Conservation (phyloP, 2,329 filamentous ascomycete species). For the Trichophyton benhamiae region DNA sequence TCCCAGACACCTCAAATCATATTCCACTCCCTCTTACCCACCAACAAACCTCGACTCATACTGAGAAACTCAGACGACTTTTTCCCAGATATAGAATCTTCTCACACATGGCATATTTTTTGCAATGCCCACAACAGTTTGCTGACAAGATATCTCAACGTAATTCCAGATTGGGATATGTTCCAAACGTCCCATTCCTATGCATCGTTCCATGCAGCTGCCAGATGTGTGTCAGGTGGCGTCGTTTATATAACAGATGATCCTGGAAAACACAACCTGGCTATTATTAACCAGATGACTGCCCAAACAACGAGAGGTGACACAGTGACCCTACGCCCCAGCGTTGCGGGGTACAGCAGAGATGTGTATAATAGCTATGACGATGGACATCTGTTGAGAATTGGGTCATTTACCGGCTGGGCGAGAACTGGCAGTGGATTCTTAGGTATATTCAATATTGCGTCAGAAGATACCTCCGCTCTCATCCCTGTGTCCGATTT, state of each 20-base stretch:
- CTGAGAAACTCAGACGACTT: slow-evolving; percentile 82
- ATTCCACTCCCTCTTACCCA: slow-evolving; percentile 70
- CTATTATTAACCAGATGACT: slow-evolving; percentile 68
- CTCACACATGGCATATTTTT: slow-evolving; percentile 92
- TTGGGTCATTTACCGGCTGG: slow-evolving; percentile 64
- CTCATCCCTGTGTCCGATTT: slow-evolving; percentile 60
- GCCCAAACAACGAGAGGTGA: slow-evolving; percentile 57
- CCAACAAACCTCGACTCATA: slow-evolving; percentile 59
- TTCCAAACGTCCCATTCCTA: slow-evolving; percentile 58
- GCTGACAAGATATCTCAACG: slow-evolving; percentile 71
- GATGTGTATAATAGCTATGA: slow-evolving; percentile 65
- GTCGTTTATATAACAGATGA: slow-evolving; percentile 90
- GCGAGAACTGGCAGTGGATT: slow-evolving; percentile 60
- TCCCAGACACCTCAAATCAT: slow-evolving; percentile 75
- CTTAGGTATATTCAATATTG: slow-evolving; percentile 75
- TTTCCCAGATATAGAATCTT: slow-evolving; percentile 68
- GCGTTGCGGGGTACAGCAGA: slow-evolving; percentile 57
- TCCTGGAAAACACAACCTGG: slow-evolving; percentile 66
- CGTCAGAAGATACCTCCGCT: slow-evolving; percentile 49
- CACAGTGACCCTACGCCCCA: slow-evolving; percentile 71
- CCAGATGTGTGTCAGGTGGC: slow-evolving; percentile 76
- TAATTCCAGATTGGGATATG: slow-evolving; percentile 75
- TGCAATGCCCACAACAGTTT: slow-evolving; percentile 82
- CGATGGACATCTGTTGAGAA: slow-evolving; percentile 59
- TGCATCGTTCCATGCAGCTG: slow-evolving; percentile 76